Percentiles rank a stretch among this genome's conserved stretches.
These are phyloP conservation scores for Favolaschia claudopus DNA, from an alignment of 768 basidiomycete genomes.

Conservation along the genomic window DNA sequence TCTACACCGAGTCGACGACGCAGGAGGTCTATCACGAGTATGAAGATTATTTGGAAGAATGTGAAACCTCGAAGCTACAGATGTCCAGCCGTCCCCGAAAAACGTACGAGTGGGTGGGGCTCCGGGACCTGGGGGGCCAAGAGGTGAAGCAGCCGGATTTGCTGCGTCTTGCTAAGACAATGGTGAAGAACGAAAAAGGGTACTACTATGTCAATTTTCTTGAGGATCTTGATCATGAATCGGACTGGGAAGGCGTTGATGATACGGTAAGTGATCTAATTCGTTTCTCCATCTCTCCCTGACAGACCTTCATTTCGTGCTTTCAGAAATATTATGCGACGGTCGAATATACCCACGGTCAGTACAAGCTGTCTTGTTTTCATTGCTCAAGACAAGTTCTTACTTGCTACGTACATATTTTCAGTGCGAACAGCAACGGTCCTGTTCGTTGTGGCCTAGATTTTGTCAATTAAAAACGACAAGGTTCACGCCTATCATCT, in stretches of 20 bases:
- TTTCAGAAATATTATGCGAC: not conserved
- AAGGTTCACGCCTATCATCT: no score
- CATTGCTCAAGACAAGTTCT: not conserved
- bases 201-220: not conserved
- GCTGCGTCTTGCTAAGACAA: not conserved
- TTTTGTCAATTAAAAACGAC: no score
- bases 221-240: not conserved
- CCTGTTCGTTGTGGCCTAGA: not conserved
- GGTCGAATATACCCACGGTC: not conserved
- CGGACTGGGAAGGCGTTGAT: not conserved
- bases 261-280: not conserved
- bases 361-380: no score
- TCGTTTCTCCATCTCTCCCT: not conserved
- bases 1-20: not conserved
- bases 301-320: not conserved
- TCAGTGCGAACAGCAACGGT: not conserved
- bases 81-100: not conserved
- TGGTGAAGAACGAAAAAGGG: not conserved
- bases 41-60: not conserved
- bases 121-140: not conserved
- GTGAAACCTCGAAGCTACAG: not conserved
- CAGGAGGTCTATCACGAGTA: conserved; percentile 1
- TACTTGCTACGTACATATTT: not conserved
- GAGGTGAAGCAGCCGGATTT: not conserved
- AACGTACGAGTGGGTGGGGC: not conserved